phyloP scores from a whole-genome alignment of 768 basidiomycete genomes.

The Dendrothele bispora region DNA sequence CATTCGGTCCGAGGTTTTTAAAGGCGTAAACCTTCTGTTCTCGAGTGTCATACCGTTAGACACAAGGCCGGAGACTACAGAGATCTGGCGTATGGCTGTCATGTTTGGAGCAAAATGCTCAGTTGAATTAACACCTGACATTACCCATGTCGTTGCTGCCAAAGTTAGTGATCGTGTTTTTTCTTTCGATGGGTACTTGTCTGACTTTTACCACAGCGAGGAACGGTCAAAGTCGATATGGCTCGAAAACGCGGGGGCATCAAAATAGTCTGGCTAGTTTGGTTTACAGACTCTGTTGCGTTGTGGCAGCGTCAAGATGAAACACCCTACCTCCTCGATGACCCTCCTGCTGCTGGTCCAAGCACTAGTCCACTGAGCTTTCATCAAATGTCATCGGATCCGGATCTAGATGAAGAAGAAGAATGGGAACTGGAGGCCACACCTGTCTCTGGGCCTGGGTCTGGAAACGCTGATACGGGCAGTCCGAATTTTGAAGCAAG shows the following conservation, averaged over 20 bases:
- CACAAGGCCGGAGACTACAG: conserved; percentile 71
- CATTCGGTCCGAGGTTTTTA: conserved; percentile 74
- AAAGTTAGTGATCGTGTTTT: conserved; percentile 51
- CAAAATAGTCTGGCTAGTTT: conserved; percentile 83
- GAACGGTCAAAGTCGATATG: conserved; percentile 88
- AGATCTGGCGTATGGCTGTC: conserved; percentile 82
- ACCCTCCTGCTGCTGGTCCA: conserved; percentile 41
- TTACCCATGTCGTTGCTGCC: conserved; percentile 92
- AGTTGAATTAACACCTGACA: conserved; percentile 58
- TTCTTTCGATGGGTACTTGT: conserved; percentile 2
- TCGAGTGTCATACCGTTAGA: conserved; percentile 96
- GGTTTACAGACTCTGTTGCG: conserved; percentile 90
- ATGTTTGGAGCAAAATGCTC: conserved; percentile 88
- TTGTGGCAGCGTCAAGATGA: conserved; percentile 86
- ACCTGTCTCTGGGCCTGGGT: background rate
- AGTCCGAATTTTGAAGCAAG: conserved; percentile 42
- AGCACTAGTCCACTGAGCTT: conserved; percentile 36
- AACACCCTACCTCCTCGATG: conserved; percentile 70
- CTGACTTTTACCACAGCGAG: conserved; percentile 48
- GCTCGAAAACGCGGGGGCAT: conserved; percentile 76
- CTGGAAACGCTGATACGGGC: conserved; percentile 6
- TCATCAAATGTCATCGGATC: conserved; percentile 61
- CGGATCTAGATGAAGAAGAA: conserved; percentile 63
- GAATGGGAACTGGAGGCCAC: conserved; percentile 55
- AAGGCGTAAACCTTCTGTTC: conserved; percentile 82